Evolutionary conservation across 2,329 filamentous ascomycete genomes (phyloP), one percentile per base, ranked within the genome.

Genomic region (Nemania bipapillata): DNA sequence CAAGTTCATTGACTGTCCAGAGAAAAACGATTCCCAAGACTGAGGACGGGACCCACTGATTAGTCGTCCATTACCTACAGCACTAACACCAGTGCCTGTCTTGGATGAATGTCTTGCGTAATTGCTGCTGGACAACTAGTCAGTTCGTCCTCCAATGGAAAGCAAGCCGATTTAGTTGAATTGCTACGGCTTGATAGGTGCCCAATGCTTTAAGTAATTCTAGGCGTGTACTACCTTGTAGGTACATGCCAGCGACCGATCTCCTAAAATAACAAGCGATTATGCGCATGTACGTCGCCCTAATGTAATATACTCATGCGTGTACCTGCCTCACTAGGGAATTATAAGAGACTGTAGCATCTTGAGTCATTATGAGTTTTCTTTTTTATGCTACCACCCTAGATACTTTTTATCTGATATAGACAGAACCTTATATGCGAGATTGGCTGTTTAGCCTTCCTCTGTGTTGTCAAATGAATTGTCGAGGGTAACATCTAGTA

Each of bases 241-340:
- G 49, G 28, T 26, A 22, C 35, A n/a, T 17, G 30, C 35, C 26
- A 22, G 40, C 11, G 30, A 17, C 35, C 7, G 4, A 45, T 32
- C 53, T 57, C 58, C 28, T 42, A 37, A 63, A 63, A 66, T 63
- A 63, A 57, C 58, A 24, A 28, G 32, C 35, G 53, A 24, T 17
- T 32, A 5, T 42, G 17, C 12, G 40, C 11, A 42, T 4, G 17
- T 42, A 30, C 26, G 4, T 17, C 17, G 50, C 9, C 24, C 40
- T 45, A n/a, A 20, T 12, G 42, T 47, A 47, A 4, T 15, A 17
- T 4, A 45, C 24, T 42, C 4, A 45, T 58, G 58, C 45, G 20
- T 63, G 45, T 63, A 66, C 64, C 53, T 63, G 64, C 64, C 58
- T 47, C 35, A 63, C 64, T 66, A 24, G 58, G 64, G 28, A 63